Percentiles rank a stretch among this genome's conserved stretches.
Conservation (phyloP, 2,329 filamentous ascomycete species). For the Xylariaceae sp. region DNA sequence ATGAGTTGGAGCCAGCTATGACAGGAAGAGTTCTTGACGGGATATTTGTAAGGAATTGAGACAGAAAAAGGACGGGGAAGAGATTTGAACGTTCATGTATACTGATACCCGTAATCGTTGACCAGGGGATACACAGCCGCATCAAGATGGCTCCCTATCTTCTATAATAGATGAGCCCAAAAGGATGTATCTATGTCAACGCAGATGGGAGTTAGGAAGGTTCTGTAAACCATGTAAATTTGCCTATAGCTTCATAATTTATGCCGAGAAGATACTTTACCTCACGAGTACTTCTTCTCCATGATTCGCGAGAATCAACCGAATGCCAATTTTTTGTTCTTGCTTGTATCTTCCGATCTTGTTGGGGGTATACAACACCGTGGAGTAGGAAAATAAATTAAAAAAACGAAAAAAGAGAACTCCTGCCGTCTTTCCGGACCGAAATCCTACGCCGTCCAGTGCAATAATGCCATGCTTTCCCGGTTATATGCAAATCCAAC, state of each 20-base stretch:
- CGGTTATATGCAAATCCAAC: slow-evolving; percentile 15
- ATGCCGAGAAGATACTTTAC: not conserved
- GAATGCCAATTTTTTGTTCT: slow-evolving; percentile 17
- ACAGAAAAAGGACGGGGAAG: not conserved
- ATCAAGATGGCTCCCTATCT: too few species aligned
- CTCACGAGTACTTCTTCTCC: not conserved
- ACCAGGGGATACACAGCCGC: not conserved
- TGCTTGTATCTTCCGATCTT: slow-evolving; percentile 23
- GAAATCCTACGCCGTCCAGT: slow-evolving; percentile 26
- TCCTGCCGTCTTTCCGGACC: slow-evolving; percentile 13
- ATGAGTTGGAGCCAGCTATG: slow-evolving; percentile 32
- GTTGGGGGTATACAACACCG: slow-evolving; percentile 22
- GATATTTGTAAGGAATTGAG: not conserved
- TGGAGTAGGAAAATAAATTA: slow-evolving; percentile 11
- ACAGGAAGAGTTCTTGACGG: slow-evolving; percentile 12
- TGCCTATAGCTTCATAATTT: not conserved
- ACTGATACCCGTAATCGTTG: not conserved
- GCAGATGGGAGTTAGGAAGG: not conserved
- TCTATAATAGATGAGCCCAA: not conserved
- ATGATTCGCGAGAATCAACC: slow-evolving; percentile 1
- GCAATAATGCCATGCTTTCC: slow-evolving; percentile 17
- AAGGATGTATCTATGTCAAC: not conserved
- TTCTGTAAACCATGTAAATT: not conserved
- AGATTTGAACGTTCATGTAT: not conserved
- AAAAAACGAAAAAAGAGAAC: slow-evolving; percentile 16